Evolutionary conservation across 139 green algal genomes (phyloP).

Genomic region (Edaphochlamys debaryana): DNA sequence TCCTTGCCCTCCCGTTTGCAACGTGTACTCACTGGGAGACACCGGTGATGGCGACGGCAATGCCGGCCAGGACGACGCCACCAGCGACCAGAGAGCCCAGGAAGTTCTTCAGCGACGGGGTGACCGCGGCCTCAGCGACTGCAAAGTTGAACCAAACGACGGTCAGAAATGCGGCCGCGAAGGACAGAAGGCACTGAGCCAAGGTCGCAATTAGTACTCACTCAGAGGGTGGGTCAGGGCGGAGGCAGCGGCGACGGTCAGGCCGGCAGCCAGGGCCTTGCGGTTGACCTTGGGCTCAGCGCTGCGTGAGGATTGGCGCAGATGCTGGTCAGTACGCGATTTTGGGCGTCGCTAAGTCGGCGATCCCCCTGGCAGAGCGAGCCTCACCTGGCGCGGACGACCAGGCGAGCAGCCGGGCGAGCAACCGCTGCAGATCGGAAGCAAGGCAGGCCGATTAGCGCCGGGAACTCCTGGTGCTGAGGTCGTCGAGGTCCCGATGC

Average conservation of each 20-base stretch:
- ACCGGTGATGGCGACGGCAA: conserved; percentile 82
- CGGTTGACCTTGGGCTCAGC: conserved; percentile 57
- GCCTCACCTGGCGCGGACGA: conserved; percentile 38
- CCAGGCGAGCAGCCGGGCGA: conserved; percentile 37
- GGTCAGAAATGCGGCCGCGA: conserved; percentile 67
- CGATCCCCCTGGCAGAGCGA: too few relatives aligned
- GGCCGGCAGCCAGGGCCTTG: conserved; percentile 66
- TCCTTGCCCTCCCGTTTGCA: too few relatives aligned
- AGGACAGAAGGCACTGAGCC: too few relatives aligned
- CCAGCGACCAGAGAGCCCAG: conserved; percentile 89
- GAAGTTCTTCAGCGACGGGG: conserved; percentile 95
- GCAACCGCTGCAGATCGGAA: background rate
- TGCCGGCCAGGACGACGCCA: conserved; percentile 83
- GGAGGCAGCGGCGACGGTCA: conserved; percentile 57
- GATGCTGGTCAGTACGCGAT: too few relatives aligned
- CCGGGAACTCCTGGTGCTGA: too few relatives aligned
- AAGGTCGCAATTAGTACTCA: too few relatives aligned
- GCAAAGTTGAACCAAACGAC: too few relatives aligned
- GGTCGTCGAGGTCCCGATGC: too few relatives aligned
- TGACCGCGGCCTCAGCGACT: conserved; percentile 83
- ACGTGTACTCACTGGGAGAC: conserved; percentile 91
- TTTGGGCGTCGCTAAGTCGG: too few relatives aligned
- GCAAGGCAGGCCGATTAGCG: background rate
- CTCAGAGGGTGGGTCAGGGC: background rate
- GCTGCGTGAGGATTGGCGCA: conserved; percentile 52